Percentiles rank a stretch among this genome's conserved stretches.
phyloP scores from a whole-genome alignment of 1,139 yeast species.

The Sugiyamaella neomexicana region DNA sequence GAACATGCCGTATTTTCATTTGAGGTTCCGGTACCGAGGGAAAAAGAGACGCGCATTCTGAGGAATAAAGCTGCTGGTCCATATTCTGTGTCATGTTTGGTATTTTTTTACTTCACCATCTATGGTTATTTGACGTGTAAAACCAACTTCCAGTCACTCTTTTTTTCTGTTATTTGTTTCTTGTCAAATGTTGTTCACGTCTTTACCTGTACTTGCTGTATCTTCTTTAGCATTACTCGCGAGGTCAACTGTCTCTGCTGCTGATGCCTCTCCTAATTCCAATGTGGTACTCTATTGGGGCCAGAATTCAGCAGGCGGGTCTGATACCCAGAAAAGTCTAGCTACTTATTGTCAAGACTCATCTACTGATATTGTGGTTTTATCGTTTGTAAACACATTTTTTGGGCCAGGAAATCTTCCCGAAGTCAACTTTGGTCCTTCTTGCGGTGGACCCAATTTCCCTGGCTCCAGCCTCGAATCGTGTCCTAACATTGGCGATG shows the following conservation, averaged over 20 bases:
- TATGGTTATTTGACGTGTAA: no score
- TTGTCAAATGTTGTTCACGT: background rate
- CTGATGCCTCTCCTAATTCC: conserved; percentile 22
- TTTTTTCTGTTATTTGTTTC: background rate
- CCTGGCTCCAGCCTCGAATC: conserved; percentile 54
- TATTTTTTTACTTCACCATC: no score
- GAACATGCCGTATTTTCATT: no score
- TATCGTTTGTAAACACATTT: conserved; percentile 68
- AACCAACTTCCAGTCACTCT: conserved; percentile 1
- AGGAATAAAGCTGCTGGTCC: no score
- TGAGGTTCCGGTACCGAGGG: no score
- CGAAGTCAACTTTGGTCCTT: conserved; percentile 64
- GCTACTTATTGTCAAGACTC: conserved; percentile 66
- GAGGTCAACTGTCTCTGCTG: conserved; percentile 18
- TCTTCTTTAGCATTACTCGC: conserved; percentile 12
- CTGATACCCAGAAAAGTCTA: conserved; percentile 48
- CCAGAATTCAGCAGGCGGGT: conserved; percentile 69
- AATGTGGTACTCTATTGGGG: conserved; percentile 90
- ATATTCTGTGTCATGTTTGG: no score
- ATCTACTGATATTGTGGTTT: conserved; percentile 68
- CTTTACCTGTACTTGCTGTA: background rate
- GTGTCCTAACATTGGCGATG: conserved; percentile 60
- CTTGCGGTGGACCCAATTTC: conserved; percentile 50
- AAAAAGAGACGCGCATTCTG: no score
- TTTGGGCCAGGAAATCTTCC: conserved; percentile 47